Conservation (phyloP, 2,329 filamentous ascomycete species). For the Chaetomium sp. region DNA sequence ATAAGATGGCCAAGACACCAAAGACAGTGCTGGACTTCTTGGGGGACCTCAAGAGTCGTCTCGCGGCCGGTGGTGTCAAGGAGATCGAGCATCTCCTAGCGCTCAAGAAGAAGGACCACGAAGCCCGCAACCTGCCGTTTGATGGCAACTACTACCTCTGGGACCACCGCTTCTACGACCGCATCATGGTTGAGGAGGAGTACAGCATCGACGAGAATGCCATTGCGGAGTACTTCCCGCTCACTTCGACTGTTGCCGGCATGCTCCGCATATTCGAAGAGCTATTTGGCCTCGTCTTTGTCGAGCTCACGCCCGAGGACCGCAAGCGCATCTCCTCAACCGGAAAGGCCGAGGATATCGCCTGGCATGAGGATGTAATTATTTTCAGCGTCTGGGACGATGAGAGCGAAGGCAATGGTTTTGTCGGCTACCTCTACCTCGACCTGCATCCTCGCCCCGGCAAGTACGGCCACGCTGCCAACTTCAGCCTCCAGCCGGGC, state of each 20-base stretch:
- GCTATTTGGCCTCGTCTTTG: constrained; percentile 77
- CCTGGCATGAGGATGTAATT: constrained; percentile 83
- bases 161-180: constrained; percentile 80
- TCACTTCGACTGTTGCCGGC: constrained; percentile 69
- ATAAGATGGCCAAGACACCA: constrained; percentile 83
- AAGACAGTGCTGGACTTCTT: constrained; percentile 74
- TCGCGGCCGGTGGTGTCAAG: constrained; percentile 69
- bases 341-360: constrained; percentile 69
- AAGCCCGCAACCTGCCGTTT: constrained; percentile 58
- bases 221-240: constrained; percentile 83
- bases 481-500: constrained; percentile 79
- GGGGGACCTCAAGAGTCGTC: constrained; percentile 65
- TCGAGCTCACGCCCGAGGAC: constrained; percentile 69
- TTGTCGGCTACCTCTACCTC: constrained; percentile 81
- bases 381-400: constrained; percentile 84
- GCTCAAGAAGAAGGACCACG: constrained; percentile 71
- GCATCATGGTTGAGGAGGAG: constrained; percentile 77
- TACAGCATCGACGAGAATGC: constrained; percentile 77
- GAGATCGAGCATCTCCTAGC: constrained; percentile 71
- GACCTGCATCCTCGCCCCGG: constrained; percentile 78
- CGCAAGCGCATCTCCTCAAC: constrained; percentile 65
- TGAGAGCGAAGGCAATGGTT: constrained; percentile 66
- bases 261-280: constrained; percentile 86
- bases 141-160: constrained; percentile 79
- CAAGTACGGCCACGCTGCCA: constrained; percentile 84